These are phyloP conservation scores for Simplicillium aogashimaense DNA, from an alignment of 2,329 filamentous ascomycete genomes.

Conservation along the genomic window DNA sequence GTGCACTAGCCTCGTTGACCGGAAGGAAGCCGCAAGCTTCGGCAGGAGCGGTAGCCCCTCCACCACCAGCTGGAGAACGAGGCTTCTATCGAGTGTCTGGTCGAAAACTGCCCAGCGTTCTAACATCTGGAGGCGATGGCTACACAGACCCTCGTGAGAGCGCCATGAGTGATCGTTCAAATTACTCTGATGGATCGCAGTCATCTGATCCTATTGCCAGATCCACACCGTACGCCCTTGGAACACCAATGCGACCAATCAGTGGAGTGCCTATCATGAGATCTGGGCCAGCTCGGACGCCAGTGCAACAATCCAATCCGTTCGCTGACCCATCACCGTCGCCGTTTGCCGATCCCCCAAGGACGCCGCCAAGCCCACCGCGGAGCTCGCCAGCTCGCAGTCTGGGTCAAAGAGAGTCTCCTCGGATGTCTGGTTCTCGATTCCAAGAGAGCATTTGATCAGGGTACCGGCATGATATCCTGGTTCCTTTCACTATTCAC, in stretches of 20 bases:
- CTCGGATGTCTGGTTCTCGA: slow-evolving; percentile 11
- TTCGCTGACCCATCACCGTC: slow-evolving; percentile 27
- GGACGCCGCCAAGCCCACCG: slow-evolving; percentile 15
- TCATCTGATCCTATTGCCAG: slow-evolving; percentile 26
- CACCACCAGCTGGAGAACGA: slow-evolving; percentile 34
- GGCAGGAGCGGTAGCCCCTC: slow-evolving; percentile 5
- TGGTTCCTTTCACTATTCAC: no score
- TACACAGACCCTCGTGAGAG: slow-evolving; percentile 41
- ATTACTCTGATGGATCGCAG: slow-evolving; percentile 44
- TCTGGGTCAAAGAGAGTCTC: slow-evolving; percentile 13
- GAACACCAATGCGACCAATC: slow-evolving; percentile 48
- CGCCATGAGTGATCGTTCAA: slow-evolving; percentile 37
- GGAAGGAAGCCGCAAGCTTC: slow-evolving; percentile 15
- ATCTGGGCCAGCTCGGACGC: slow-evolving; percentile 55
- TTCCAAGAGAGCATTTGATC: slow-evolving; percentile 19
- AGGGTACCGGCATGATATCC: no score
- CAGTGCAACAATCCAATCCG: slow-evolving; percentile 45
- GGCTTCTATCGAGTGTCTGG: slow-evolving; percentile 58
- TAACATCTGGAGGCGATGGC: slow-evolving; percentile 53
- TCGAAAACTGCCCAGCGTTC: slow-evolving; percentile 52
- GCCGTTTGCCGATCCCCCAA: slow-evolving; percentile 6
- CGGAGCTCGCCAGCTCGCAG: slow-evolving; percentile 12
- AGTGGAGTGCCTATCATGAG: slow-evolving; percentile 52
- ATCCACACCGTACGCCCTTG: slow-evolving; percentile 38
- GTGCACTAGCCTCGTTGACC: slow-evolving; percentile 35